Percentiles rank a stretch among this genome's conserved stretches.
These are phyloP conservation scores for Helotiales sp. DNA, from an alignment of 2,329 filamentous ascomycete species.

Conservation along the genomic window DNA sequence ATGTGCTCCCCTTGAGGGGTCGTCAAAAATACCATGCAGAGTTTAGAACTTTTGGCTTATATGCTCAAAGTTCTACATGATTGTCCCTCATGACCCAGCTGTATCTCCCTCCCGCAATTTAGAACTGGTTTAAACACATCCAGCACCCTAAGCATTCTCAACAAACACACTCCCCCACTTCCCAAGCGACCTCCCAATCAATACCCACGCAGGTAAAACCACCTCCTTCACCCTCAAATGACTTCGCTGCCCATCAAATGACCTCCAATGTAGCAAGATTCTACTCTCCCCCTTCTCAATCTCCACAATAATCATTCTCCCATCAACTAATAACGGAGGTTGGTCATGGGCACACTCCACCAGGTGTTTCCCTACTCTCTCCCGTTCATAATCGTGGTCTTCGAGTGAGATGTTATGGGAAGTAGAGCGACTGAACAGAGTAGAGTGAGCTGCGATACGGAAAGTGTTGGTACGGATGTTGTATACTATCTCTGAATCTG, in stretches of 20 bases:
- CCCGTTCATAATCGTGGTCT: background rate
- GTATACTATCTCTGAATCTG: constrained; percentile 25
- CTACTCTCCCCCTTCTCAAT: constrained; percentile 12
- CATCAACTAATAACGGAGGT: constrained; percentile 23
- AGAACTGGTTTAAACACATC: constrained; percentile 6
- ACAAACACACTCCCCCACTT: constrained; percentile 2
- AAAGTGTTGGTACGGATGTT: constrained; percentile 16
- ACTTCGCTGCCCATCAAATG: constrained; percentile 6
- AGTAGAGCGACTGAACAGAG: too few species aligned
- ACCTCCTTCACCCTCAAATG: constrained; percentile 10
- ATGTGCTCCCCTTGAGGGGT: too few species aligned
- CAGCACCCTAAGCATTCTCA: constrained; percentile 4
- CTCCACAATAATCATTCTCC: constrained; percentile 14
- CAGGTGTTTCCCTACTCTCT: background rate
- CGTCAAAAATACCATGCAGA: too few species aligned
- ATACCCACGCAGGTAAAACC: constrained; percentile 10
- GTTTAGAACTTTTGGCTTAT: too few species aligned
- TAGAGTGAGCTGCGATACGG: too few species aligned
- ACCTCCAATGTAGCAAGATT: constrained; percentile 13
- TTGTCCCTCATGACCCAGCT: too few species aligned
- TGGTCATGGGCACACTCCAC: background rate
- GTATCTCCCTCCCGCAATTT: background rate
- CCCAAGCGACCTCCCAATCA: constrained; percentile 8
- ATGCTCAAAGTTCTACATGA: too few species aligned
- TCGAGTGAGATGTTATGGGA: too few species aligned